Base-by-base conservation (phyloP, 164 flowering plant genomes). In the Liquidambar formosana region DNA sequence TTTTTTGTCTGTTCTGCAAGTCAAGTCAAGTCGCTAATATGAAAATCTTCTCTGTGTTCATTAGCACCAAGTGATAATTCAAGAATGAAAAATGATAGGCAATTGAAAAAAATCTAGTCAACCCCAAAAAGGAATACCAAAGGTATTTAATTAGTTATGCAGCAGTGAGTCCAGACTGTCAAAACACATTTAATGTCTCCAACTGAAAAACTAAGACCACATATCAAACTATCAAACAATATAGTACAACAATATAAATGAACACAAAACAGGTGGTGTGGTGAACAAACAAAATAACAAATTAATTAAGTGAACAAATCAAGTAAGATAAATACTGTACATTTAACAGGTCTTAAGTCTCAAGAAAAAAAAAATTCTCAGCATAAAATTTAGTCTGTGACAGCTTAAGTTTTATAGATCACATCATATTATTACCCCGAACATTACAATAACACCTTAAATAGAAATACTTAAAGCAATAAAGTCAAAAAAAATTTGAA, bases 1-100 rank as follows among this genome's bases (percentile, higher is more conserved):
- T 80, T 51, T 78, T 83, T 89, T 90, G 69, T 94, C 98, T 75
- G 97, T 94, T 70, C 98, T 94, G 97, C 83, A 88, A 65, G 27
- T 63, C 56, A 63, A 53, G 71, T 57, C 44, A 33, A 33, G 41
- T 33, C 9, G 45, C 10, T 12, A 28, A 2, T 25, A 18, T 25
- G 5, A 47, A 11, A 72, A 41, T 53, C 43, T 16, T 51, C 4
- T 4, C 66, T 14, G 15, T 25, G n/a, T 11, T 68, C 23, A 45
- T 15, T 47, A 2, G 16, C 2, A 60, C 9, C 9, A 61, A 57
- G 4, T 12, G 13, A 23, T 44, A 59, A 3, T 15, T 0, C 10
- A 25, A 67, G 4, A 51, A 51, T 51, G 1, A 10, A 57, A 22
- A 57, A 57, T 3, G 12, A 57, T 49, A 15, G 14, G 33, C 16